Conservation (phyloP, 805 yeast genomes). For the Lipomyces lipofer region DNA sequence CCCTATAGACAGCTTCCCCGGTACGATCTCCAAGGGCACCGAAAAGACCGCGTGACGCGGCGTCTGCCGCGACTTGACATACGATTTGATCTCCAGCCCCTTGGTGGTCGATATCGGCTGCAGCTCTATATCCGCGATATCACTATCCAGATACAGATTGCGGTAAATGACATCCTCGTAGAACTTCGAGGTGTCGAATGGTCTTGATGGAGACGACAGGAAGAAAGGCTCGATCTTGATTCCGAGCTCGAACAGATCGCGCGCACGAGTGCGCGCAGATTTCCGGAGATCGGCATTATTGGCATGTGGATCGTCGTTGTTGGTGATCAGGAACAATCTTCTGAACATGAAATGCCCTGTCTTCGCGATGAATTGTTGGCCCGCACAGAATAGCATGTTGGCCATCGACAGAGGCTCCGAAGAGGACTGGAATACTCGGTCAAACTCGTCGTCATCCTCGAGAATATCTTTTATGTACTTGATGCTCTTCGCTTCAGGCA, state of each 20-base stretch:
- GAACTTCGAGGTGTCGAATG: slow-evolving; percentile 49
- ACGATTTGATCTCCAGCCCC: slow-evolving; percentile 37
- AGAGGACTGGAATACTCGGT: slow-evolving; percentile 30
- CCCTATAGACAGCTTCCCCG: slow-evolving; percentile 60
- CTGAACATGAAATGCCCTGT: slow-evolving; percentile 51
- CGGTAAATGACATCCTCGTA: slow-evolving; percentile 49
- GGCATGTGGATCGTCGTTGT: slow-evolving; percentile 66
- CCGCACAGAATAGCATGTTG: slow-evolving; percentile 51
- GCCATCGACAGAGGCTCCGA: slow-evolving; percentile 40
- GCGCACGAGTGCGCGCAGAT: slow-evolving; percentile 56
- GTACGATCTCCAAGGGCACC: slow-evolving; percentile 43
- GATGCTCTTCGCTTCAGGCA: slow-evolving; percentile 31
- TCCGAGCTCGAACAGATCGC: slow-evolving; percentile 57
- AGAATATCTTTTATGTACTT: slow-evolving; percentile 23
- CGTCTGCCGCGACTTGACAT: slow-evolving; percentile 59
- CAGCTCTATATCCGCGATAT: slow-evolving; percentile 18
- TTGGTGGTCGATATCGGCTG: slow-evolving; percentile 28
- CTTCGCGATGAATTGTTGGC: slow-evolving; percentile 54
- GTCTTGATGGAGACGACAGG: slow-evolving; percentile 42
- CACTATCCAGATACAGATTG: not conserved
- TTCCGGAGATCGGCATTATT: slow-evolving; percentile 44
- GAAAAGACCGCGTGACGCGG: slow-evolving; percentile 63
- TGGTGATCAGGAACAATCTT: slow-evolving; percentile 71
- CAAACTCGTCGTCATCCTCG: slow-evolving; percentile 33
- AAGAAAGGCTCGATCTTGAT: slow-evolving; percentile 67